Evolutionary conservation across 2,329 filamentous ascomycete genomes (phyloP), one percentile per base, ranked within the genome.

Genomic region (Neofusicoccum parvum): DNA sequence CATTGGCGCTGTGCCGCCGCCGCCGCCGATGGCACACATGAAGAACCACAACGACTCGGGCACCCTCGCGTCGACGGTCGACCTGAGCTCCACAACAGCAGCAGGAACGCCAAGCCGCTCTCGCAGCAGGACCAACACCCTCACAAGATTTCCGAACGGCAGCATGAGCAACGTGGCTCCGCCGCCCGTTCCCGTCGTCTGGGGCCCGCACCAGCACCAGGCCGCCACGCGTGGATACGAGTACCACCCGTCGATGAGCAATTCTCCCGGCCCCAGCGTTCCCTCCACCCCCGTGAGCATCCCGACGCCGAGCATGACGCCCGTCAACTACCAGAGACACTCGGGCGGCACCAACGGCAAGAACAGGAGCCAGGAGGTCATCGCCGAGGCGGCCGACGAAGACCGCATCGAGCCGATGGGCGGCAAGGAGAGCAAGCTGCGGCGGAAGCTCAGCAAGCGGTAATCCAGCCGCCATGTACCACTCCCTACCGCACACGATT

Each of bases 121-220:
- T 5, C 67, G 67, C 32, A 65, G 60, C 56, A 50, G 68, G 6
- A 64, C 46, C 3, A 68, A 67, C 62, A 69, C 68, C 7, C 51
- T 69, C 12, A 64, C 62, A 41, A 62, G 66, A 41, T 58, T 69
- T n/a, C 58, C 56, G 3, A 56, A 43, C 14, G 49, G 41, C 51
- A 68, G 64, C 39, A 56, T 62, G 37, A 67, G 62, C 64, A 67
- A 65, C 43, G 59, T 62, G 15, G 56, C 64, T 5, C 50, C 60
- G n/a, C 49, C 62, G 2, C 60, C 39, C 7, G n/a, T 15, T 5
- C 69, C 68, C 1, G 65, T 69, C 14, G 69, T 66, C 6, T 69
- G 68, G 69, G 69, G 69, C 34, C 69, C 69, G 6, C 69, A 70
- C 51, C 69, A 70, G 43, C 65, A 69, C 62, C 65, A 65, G 36